These are phyloP conservation scores for Aspergillus campestris DNA, from an alignment of 495 filamentous ascomycete species.

Conservation along the genomic window DNA sequence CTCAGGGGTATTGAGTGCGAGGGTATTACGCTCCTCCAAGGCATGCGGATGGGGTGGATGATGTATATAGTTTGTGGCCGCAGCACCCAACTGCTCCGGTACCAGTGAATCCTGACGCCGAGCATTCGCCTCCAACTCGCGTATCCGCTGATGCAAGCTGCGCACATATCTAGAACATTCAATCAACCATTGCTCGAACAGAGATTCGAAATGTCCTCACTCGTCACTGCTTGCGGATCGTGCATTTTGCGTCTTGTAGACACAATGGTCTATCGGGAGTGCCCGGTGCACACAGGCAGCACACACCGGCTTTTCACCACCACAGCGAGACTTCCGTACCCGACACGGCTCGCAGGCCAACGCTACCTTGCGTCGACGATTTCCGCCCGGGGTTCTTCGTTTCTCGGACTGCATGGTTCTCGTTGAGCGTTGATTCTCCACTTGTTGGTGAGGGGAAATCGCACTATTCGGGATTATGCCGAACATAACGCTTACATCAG, in stretches of 20 bases:
- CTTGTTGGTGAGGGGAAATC: no score
- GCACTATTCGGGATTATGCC: no score
- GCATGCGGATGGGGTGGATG: neutral
- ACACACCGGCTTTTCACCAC: constrained; percentile 38
- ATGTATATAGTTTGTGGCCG: constrained; percentile 10
- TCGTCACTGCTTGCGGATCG: constrained; percentile 31
- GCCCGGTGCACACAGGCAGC: constrained; percentile 30
- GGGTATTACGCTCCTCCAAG: no score
- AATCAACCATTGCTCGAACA: neutral
- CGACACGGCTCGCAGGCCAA: constrained; percentile 35
- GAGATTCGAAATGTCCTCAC: constrained; percentile 1
- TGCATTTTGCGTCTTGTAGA: constrained; percentile 30
- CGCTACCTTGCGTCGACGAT: constrained; percentile 20
- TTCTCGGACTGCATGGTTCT: no score
- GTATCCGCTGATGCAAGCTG: constrained; percentile 28
- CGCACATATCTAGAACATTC: constrained; percentile 22
- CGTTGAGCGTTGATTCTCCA: no score
- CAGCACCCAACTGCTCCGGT: constrained; percentile 2
- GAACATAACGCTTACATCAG: no score
- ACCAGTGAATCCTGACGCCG: constrained; percentile 20
- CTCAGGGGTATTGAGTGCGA: no score
- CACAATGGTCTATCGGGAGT: constrained; percentile 25
- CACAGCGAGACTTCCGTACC: constrained; percentile 34
- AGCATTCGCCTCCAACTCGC: constrained; percentile 28
- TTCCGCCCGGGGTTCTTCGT: neutral